A percentile compares a stretch with the other conserved stretches of the same genome.
Evolutionary conservation across 2,329 filamentous ascomycete genomes (phyloP).

Genomic region (Magnaporthiopsis poae): DNA sequence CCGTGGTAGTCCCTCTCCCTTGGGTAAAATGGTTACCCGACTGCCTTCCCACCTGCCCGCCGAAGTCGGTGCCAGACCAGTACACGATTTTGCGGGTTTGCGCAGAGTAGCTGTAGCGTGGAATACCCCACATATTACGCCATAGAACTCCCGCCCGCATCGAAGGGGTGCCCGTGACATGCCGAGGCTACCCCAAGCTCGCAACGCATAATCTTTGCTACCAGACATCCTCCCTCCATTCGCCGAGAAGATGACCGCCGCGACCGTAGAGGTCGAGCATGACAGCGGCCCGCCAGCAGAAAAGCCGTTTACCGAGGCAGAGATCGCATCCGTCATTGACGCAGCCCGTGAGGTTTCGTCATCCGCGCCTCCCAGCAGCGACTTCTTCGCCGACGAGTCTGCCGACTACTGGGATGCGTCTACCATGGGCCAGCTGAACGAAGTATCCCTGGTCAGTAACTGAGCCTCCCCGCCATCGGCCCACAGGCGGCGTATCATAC

Average conservation of each 20-base stretch:
- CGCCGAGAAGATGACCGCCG: not conserved
- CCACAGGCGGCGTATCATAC: not conserved
- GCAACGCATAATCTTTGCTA: not conserved
- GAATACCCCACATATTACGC: not conserved
- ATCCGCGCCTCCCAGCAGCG: not conserved
- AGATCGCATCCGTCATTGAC: conserved; percentile 6
- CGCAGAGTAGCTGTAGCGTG: not conserved
- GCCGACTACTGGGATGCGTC: conserved; percentile 48
- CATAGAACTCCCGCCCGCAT: not conserved
- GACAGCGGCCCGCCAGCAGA: conserved; percentile 1
- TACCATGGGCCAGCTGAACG: conserved; percentile 47
- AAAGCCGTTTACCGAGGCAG: conserved; percentile 1
- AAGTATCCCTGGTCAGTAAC: conserved; percentile 42
- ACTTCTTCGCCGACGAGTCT: conserved; percentile 19
- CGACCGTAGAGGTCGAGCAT: not conserved
- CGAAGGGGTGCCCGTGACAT: not conserved
- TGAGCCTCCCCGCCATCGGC: not conserved
- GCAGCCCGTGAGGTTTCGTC: conserved; percentile 9
- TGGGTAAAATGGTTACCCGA: not conserved
- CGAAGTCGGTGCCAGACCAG: not conserved
- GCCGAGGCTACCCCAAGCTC: not conserved
- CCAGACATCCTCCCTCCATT: not conserved
- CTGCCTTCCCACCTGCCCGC: no score
- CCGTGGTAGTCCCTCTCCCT: not conserved
- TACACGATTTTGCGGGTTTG: not conserved